Conservation (phyloP, 352 stramenopile species). For the Phytophthora pseudosyringae region DNA sequence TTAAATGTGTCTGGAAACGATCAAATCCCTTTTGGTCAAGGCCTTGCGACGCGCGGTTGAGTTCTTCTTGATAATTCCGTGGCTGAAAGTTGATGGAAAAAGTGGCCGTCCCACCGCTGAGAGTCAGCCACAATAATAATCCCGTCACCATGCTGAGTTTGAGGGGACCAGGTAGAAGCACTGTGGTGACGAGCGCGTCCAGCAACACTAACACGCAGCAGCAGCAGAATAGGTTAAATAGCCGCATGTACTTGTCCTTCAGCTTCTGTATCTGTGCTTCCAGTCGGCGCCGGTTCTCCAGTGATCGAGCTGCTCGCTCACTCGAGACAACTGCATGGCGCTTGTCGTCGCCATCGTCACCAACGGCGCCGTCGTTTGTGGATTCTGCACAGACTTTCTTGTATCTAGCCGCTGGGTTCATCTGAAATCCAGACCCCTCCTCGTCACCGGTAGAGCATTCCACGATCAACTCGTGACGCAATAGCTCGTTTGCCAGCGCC, state of each 20-base stretch:
- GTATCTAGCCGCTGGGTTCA: constrained; percentile 33
- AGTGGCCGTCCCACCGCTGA: constrained; percentile 45
- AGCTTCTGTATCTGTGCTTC: constrained; percentile 32
- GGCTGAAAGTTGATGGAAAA: constrained; percentile 49
- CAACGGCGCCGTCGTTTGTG: neutral
- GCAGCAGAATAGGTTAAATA: constrained; percentile 46
- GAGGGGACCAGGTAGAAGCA: constrained; percentile 35
- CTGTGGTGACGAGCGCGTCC: constrained; percentile 35
- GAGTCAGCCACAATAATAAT: constrained; percentile 45
- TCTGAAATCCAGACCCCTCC: constrained; percentile 15
- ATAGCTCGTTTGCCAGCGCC: constrained; percentile 39
- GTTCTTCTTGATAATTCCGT: constrained; percentile 19
- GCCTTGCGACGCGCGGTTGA: constrained; percentile 18
- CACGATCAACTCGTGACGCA: constrained; percentile 40
- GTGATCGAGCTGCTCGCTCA: constrained; percentile 10
- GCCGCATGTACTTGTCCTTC: constrained; percentile 33
- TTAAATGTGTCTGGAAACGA: constrained; percentile 15
- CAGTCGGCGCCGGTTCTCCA: constrained; percentile 33
- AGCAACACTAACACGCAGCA: constrained; percentile 47
- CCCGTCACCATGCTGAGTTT: constrained; percentile 46
- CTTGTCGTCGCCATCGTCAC: constrained; percentile 13
- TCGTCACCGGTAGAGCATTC: constrained; percentile 20
- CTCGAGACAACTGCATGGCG: constrained; percentile 20
- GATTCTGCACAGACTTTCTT: constrained; percentile 28
- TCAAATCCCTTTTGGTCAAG: neutral